phyloP scores from a whole-genome alignment of 2,329 filamentous ascomycete species.

The Fonsecaea monophora region DNA sequence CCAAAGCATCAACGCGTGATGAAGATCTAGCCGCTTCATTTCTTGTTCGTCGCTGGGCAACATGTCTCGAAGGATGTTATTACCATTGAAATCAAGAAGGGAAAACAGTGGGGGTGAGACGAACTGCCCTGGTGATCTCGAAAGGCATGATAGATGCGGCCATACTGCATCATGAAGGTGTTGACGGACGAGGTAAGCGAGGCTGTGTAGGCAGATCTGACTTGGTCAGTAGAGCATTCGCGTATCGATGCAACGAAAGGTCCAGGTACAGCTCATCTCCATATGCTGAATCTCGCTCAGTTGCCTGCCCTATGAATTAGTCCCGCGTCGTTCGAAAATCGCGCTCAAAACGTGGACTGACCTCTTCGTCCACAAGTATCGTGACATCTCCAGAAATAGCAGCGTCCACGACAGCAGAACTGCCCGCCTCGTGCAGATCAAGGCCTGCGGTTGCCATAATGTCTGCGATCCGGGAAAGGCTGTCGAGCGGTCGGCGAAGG shows the following conservation, averaged over 20 bases:
- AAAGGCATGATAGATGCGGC: slow-evolving; percentile 1
- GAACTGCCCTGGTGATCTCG: neutral
- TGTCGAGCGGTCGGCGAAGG: neutral
- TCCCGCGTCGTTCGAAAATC: neutral
- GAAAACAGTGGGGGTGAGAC: slow-evolving; percentile 39
- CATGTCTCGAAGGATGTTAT: neutral
- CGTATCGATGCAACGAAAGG: neutral
- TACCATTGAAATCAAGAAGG: neutral
- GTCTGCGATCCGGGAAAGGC: neutral
- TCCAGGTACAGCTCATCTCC: neutral
- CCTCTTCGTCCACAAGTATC: neutral
- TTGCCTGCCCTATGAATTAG: neutral
- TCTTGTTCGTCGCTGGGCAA: slow-evolving; percentile 46
- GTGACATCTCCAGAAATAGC: neutral
- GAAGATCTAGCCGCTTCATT: slow-evolving; percentile 46
- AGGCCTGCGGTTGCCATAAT: neutral
- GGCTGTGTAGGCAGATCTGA: slow-evolving; percentile 5
- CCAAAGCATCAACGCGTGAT: slow-evolving; percentile 42
- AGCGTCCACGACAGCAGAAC: neutral
- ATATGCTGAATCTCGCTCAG: slow-evolving; percentile 6
- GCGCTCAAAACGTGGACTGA: neutral
- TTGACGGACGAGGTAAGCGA: slow-evolving; percentile 2
- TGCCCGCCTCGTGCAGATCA: neutral
- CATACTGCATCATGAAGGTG: neutral
- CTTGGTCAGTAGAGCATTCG: neutral